A percentile compares a stretch with the other conserved stretches of the same genome.
phyloP scores from a whole-genome alignment of 441 rosid genomes.

The Iberis amara region DNA sequence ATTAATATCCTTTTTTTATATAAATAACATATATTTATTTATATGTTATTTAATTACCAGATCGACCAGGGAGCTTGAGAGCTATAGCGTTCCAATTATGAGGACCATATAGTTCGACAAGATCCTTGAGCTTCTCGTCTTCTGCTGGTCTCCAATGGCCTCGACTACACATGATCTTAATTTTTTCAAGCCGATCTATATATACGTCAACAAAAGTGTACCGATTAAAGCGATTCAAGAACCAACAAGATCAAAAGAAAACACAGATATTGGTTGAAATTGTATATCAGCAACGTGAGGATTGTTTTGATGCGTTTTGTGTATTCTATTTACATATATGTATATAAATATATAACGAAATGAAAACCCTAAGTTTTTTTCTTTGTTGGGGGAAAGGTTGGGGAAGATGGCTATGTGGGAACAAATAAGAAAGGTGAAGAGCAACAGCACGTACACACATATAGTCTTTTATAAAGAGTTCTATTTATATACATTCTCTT shows the following conservation, averaged over 20 bases:
- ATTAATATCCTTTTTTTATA: too few species aligned
- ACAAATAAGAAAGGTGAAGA: constrained; percentile 33
- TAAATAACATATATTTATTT: too few species aligned
- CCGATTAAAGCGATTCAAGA: too few species aligned
- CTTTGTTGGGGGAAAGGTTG: constrained; percentile 12
- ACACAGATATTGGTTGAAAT: neutral
- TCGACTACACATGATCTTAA: constrained; percentile 43
- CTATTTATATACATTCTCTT: too few species aligned
- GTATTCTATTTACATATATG: neutral
- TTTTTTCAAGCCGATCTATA: neutral
- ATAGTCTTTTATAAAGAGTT: neutral
- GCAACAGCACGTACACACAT: constrained; percentile 19
- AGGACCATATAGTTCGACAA: constrained; percentile 55
- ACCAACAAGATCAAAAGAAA: constrained; percentile 2
- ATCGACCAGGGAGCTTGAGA: constrained; percentile 57
- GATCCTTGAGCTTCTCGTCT: constrained; percentile 53
- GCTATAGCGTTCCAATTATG: constrained; percentile 79
- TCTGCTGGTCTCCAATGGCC: constrained; percentile 72
- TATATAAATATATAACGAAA: neutral
- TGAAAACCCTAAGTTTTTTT: constrained; percentile 20
- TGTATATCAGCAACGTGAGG: constrained; percentile 4
- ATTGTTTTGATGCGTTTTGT: neutral
- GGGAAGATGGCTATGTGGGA: constrained; percentile 33
- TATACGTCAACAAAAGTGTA: too few species aligned
- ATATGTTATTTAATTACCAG: constrained; percentile 34